phyloP scores from a whole-genome alignment of 2,329 filamentous ascomycete genomes.

The Colletotrichum tabaci region DNA sequence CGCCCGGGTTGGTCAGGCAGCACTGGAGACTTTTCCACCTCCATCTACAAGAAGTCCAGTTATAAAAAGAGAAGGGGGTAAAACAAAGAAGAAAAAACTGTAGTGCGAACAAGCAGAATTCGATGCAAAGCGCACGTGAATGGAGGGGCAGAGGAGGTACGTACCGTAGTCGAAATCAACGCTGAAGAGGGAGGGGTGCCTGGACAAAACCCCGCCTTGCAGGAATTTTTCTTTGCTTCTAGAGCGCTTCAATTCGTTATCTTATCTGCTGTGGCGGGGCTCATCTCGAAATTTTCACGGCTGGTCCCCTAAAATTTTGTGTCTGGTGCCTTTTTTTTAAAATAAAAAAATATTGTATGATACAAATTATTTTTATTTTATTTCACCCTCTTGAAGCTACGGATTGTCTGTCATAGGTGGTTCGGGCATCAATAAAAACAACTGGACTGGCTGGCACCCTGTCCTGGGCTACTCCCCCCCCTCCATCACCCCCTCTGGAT shows the following conservation, averaged over 20 bases:
- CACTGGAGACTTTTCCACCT: background rate
- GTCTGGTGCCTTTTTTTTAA: slow-evolving; percentile 14
- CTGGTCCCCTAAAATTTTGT: slow-evolving; percentile 41
- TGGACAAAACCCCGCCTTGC: slow-evolving; percentile 39
- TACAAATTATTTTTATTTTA: slow-evolving; percentile 12
- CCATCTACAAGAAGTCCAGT: background rate
- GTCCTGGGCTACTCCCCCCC: background rate
- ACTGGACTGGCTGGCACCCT: slow-evolving; percentile 32
- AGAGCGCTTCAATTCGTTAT: slow-evolving; percentile 31
- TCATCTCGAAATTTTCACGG: slow-evolving; percentile 42
- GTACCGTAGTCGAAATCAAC: slow-evolving; percentile 19
- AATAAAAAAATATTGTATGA: slow-evolving; percentile 15
- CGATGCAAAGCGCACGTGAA: slow-evolving; percentile 28
- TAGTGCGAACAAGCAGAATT: slow-evolving; percentile 1
- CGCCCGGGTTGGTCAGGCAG: background rate
- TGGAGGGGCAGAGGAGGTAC: slow-evolving; percentile 33
- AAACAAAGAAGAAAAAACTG: background rate
- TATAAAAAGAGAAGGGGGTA: too few species aligned
- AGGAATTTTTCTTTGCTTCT: slow-evolving; percentile 34
- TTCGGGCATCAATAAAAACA: slow-evolving; percentile 40
- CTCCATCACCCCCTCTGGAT: slow-evolving; percentile 32
- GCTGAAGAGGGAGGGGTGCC: slow-evolving; percentile 33
- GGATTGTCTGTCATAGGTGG: slow-evolving; percentile 24
- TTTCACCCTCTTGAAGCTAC: background rate
- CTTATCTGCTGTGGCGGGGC: slow-evolving; percentile 42